phyloP scores from a whole-genome alignment of 2,329 filamentous ascomycete genomes.

The Sporothrix variecibatus region DNA sequence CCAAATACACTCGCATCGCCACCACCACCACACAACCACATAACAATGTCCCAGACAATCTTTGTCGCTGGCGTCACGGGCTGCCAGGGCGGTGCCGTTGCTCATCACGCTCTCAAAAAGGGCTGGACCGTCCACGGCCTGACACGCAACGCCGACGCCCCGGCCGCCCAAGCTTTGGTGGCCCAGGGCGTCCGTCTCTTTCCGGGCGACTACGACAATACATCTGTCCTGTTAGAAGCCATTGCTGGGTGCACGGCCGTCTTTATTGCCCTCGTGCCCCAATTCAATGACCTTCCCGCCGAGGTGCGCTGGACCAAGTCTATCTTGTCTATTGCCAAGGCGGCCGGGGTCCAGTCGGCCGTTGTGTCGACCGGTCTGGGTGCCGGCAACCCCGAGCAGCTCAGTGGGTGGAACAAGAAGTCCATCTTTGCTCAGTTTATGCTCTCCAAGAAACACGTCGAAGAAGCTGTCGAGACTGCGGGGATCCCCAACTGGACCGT shows the following conservation, averaged over 20 bases:
- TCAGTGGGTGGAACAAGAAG: not conserved
- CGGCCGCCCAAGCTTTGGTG: constrained; percentile 40
- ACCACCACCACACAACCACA: not conserved
- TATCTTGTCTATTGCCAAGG: constrained; percentile 43
- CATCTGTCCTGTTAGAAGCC: not conserved
- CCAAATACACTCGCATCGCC: not conserved
- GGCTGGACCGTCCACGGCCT: constrained; percentile 38
- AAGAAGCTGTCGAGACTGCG: constrained; percentile 41
- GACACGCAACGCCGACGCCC: constrained; percentile 37
- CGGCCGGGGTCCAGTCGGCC: constrained; percentile 42
- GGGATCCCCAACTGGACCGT: constrained; percentile 51
- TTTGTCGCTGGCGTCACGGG: constrained; percentile 22
- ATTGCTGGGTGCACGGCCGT: constrained; percentile 12
- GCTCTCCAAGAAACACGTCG: constrained; percentile 45
- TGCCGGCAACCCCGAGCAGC: constrained; percentile 24
- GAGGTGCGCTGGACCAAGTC: constrained; percentile 38
- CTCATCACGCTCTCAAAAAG: constrained; percentile 38
- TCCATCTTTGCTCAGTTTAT: constrained; percentile 7
- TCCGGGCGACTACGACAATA: constrained; percentile 13
- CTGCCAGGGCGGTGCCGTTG: constrained; percentile 40
- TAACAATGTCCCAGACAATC: constrained; percentile 2
- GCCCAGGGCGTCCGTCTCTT: constrained; percentile 34
- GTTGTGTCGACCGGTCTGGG: constrained; percentile 42
- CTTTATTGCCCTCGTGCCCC: not conserved
- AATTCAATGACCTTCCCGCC: constrained; percentile 32